A percentile compares a stretch with the other conserved stretches of the same genome.
phyloP scores from a whole-genome alignment of 495 filamentous ascomycete genomes.

The Tuber indicum region DNA sequence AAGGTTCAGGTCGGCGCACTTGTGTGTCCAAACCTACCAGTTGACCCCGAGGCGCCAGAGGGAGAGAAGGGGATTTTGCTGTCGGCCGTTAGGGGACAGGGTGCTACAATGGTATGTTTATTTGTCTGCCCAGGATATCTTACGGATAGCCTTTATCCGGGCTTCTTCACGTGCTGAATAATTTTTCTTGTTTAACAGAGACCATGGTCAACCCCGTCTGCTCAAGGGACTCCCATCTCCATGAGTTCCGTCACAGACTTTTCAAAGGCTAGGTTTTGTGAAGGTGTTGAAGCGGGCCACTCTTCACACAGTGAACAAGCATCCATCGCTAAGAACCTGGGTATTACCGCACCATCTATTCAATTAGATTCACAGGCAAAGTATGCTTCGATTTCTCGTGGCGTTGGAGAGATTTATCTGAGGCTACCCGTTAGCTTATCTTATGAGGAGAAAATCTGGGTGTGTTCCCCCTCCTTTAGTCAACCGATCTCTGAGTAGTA shows the following conservation, averaged over 20 bases:
- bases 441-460: slow-evolving; percentile 98
- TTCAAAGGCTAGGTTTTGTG: slow-evolving; percentile 78
- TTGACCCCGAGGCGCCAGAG: slow-evolving; percentile 64
- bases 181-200: slow-evolving; percentile 11
- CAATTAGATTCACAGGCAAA: slow-evolving; percentile 97
- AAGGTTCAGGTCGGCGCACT: slow-evolving; percentile 90
- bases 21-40: slow-evolving; percentile 87
- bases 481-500: background rate
- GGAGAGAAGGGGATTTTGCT: slow-evolving; percentile 74
- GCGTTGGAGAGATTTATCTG: slow-evolving; percentile 90
- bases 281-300: slow-evolving; percentile 88
- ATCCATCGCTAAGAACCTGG: slow-evolving; percentile 72
- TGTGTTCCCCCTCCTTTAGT: slow-evolving; percentile 8
- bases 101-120: slow-evolving; percentile 53
- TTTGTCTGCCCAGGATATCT: background rate
- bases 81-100: slow-evolving; percentile 66
- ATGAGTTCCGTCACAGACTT: slow-evolving; percentile 74
- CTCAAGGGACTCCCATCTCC: slow-evolving; percentile 56
- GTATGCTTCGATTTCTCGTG: slow-evolving; percentile 91
- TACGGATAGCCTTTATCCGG: background rate
- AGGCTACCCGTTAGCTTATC: slow-evolving; percentile 72
- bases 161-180: background rate
- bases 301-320: slow-evolving; percentile 80
- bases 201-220: slow-evolving; percentile 30
- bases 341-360: slow-evolving; percentile 78